Evolutionary conservation across 75 land plant species (phyloP), one percentile per base, ranked within the genome.

Genomic region (Sequoiadendron giganteum): DNA sequence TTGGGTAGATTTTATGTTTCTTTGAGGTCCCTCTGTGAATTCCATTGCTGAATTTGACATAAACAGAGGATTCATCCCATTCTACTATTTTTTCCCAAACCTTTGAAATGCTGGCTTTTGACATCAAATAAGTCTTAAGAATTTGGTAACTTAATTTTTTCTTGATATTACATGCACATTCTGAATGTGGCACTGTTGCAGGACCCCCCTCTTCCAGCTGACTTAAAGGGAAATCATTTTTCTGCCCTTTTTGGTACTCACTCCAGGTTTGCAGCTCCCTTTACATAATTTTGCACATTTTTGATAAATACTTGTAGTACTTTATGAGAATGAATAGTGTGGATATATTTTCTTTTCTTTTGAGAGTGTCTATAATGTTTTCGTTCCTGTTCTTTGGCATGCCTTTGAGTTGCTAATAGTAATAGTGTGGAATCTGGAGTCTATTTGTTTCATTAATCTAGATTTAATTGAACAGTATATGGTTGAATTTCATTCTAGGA

Each of bases 201-300:
- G 99, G 95, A 98, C 87, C 92, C 98, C 38, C 93, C 97, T 85
- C 94, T 98, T 85, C 94, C 98, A 43, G 38, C 90, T 58, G 95
- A 97, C 92, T 89, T 96, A 13, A 94, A 95, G 76, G 99, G 99
- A 56, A 87, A 91, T 34, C 70, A 88, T 72, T 98, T 95, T 86
- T 87, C 79, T 85, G 91, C 93, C 77, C 84, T 98, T 19, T 92
- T 98, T 91, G 99, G 99, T 76, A 96, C 96, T 73, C 92, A 94
- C 84, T 78, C 88, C 90, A 98, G 99, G 99, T 97, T 70, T 58
- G 55, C 7, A 61, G 19, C 68, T 86, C 76, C 10, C 34, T 65
- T 48, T 7, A 6, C 70, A 65, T 88, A 34, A 18, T 15, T 87
- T 21, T 84, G 70, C 21, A 65, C 28, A 65, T 25, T 21, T 65